Percentiles rank a stretch among this genome's conserved stretches.
These are phyloP conservation scores for Peltaster fructicola DNA, from an alignment of 2,329 filamentous ascomycete genomes.

Conservation along the genomic window DNA sequence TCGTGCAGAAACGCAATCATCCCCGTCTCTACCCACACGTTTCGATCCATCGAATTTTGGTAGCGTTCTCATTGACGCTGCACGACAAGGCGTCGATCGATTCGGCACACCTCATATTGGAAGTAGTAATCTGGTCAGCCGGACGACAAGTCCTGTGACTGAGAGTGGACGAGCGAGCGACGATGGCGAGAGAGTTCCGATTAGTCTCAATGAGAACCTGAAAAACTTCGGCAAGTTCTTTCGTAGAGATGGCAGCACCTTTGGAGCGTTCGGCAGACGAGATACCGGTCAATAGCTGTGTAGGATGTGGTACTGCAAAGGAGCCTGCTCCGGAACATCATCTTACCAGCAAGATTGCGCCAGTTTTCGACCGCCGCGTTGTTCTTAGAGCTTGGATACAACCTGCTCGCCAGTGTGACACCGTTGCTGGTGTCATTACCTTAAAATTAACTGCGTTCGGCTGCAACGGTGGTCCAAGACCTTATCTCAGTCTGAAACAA, in stretches of 20 bases:
- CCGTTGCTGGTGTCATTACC: too few species aligned
- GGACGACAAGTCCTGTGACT: conserved; percentile 15
- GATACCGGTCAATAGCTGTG: too few species aligned
- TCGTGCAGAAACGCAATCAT: conserved; percentile 11
- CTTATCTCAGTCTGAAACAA: too few species aligned
- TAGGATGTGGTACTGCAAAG: too few species aligned
- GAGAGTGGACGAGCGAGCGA: conserved; percentile 11
- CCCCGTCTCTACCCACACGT: conserved; percentile 24
- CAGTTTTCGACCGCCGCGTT: too few species aligned
- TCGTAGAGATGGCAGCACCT: conserved; percentile 62
- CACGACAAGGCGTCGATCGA: conserved; percentile 63
- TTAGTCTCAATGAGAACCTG: conserved; percentile 78
- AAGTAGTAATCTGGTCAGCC: conserved; percentile 16
- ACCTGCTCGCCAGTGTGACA: too few species aligned
- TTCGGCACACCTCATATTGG: conserved; percentile 46
- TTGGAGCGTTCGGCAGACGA: conserved; percentile 15
- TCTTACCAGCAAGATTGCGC: too few species aligned
- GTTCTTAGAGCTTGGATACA: too few species aligned
- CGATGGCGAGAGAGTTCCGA: conserved; percentile 31
- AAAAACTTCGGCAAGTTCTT: conserved; percentile 97
- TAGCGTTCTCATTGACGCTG: conserved; percentile 74
- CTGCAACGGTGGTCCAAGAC: too few species aligned
- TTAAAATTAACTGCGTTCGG: too few species aligned
- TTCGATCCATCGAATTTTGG: conserved; percentile 75
- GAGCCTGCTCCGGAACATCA: too few species aligned